Conservation (phyloP, 768 basidiomycete species). For the Ephemerocybe angulata region DNA sequence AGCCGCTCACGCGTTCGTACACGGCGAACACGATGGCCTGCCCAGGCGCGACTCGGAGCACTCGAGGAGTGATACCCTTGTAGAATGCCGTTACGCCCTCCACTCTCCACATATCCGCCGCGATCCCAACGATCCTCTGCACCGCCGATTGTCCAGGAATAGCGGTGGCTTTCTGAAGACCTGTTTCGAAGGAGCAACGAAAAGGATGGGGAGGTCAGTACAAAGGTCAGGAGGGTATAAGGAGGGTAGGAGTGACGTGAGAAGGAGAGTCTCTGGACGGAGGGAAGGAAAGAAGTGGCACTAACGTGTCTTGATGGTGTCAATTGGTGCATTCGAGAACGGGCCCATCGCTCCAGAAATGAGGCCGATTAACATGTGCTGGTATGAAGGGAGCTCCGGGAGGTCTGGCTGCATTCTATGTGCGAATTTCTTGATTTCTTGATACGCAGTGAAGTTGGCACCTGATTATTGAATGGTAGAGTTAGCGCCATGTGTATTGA, state of each 20-base stretch:
- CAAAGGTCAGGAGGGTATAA: background rate
- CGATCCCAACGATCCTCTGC: conserved; percentile 74
- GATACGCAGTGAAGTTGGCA: conserved; percentile 97
- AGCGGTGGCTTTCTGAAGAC: conserved; percentile 81
- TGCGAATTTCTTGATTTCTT: conserved; percentile 88
- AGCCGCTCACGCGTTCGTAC: conserved; percentile 79
- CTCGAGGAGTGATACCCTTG: conserved; percentile 97
- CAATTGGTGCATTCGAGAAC: conserved; percentile 95
- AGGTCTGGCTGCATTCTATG: conserved; percentile 75
- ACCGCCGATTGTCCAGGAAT: conserved; percentile 72
- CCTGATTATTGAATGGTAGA: conserved; percentile 37
- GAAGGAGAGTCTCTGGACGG: too few species aligned
- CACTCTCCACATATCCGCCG: conserved; percentile 87
- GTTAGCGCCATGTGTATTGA: conserved; percentile 1
- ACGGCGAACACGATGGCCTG: conserved; percentile 98
- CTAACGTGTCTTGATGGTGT: conserved; percentile 92
- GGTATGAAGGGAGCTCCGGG: conserved; percentile 83
- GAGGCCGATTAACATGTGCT: conserved; percentile 92
- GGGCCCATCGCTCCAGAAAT: conserved; percentile 98
- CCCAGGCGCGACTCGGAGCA: conserved; percentile 93
- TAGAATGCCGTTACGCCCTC: conserved; percentile 93
- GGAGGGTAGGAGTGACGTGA: background rate
- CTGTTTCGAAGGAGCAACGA: conserved; percentile 29
- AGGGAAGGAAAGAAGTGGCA: conserved; percentile 7
- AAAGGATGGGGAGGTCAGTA: background rate